Conservation (phyloP, 352 stramenopile genomes). For the Phytophthora brassicae region DNA sequence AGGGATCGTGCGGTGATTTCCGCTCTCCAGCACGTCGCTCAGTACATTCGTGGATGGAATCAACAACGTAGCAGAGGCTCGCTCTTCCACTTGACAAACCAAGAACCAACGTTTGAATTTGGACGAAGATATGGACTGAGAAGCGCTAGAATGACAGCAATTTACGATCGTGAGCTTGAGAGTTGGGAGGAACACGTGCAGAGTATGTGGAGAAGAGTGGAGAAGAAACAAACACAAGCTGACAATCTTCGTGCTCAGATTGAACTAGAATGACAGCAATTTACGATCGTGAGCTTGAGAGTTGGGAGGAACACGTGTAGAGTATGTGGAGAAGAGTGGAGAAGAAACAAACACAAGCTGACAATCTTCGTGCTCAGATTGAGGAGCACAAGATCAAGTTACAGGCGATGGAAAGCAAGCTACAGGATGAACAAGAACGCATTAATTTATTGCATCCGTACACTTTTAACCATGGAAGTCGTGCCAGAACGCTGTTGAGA, state of each 20-base stretch:
- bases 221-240: slow-evolving; percentile 16
- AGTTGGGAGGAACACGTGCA: slow-evolving; percentile 19
- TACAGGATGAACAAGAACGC: slow-evolving; percentile 11
- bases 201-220: slow-evolving; percentile 17
- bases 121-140: slow-evolving; percentile 21
- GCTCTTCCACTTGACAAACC: slow-evolving; percentile 47
- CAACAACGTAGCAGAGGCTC: not conserved
- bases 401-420: not conserved
- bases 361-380: slow-evolving; percentile 7
- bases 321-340: slow-evolving; percentile 19
- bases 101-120: slow-evolving; percentile 41
- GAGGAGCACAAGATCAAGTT: not conserved
- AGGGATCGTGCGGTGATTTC: slow-evolving; percentile 28
- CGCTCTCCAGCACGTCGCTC: slow-evolving; percentile 33
- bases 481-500: not conserved
- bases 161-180: slow-evolving; percentile 12
- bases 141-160: slow-evolving; percentile 6
- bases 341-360: slow-evolving; percentile 18
- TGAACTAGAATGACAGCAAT: slow-evolving; percentile 1
- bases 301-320: slow-evolving; percentile 17
- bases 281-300: slow-evolving; percentile 9
- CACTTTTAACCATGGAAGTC: not conserved
- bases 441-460: not conserved
- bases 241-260: slow-evolving; percentile 2
- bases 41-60: slow-evolving; percentile 50